Evolutionary conservation across 1,139 yeast genomes (phyloP), one percentile per base, ranked within the genome.

Genomic region (Suhomyces bribrorum): DNA sequence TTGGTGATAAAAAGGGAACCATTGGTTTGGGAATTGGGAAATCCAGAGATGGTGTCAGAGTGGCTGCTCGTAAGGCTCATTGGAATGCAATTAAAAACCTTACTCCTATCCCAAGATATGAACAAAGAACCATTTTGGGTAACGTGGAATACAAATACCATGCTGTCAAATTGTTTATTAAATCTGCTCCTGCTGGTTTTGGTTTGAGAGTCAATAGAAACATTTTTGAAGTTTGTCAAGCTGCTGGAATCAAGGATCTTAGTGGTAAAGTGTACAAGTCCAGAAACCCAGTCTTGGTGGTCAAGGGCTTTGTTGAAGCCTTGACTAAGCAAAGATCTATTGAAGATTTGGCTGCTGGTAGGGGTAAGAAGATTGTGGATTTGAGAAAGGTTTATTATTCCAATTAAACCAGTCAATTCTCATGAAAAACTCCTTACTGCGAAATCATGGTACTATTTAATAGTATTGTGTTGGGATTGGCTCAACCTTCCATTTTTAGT

Each of bases 21-120:
- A 73, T 90, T 45, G 98, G 98, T 31, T 71, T 90, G 36, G 99
- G 98, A 39, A 96, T 89, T 62, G 99, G 98, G 43, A 87, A 87
- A 57, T 90, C 92, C 42, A 74, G 89, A 52, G 83, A 80, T 45
- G 89, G 86, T 45, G 79, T 85, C 66, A 70, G 86, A 41, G 77
- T 78, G 38, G 96, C 98, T 2, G 77, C 85, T 26, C 71, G 80
- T 31, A 87, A 88, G 57, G 97, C 97, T 7, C 90, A 84, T 61
- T 87, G 96, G 95, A 84, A 86, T 56, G 97, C 97, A 3, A 86
- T 90, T 39, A 87, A 88, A 65, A 88, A 88, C 62, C 71, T 94
- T 60, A 76, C 78, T 25, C 81, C 83, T 47, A 79, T 94, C 38
- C 95, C 96, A 38, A 77, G 96, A 49, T 84, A 86, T 58, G 97